Evolutionary conservation across 768 basidiomycete species (phyloP), one percentile per base, ranked within the genome.

Genomic region (Hygrophorus russula): DNA sequence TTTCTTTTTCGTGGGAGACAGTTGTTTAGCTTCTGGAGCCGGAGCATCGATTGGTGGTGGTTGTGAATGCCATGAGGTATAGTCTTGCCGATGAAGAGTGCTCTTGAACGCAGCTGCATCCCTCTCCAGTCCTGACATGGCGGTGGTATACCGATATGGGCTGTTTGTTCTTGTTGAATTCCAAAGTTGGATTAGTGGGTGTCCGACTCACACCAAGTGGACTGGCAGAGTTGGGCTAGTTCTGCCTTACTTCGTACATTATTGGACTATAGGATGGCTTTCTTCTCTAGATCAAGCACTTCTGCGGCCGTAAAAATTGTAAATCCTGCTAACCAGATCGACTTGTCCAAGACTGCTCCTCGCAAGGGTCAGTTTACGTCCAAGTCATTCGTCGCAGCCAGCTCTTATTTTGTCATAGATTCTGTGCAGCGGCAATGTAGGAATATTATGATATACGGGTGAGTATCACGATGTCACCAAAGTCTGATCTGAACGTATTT

Each of bases 401-500:
- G 18, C 28, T 28, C 19, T 24, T 13, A 17, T 45, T 37, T 42
- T 36, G 33, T 33, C 55, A 11, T 28, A 85, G 82, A 86, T 63
- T 69, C 76, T 36, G 70, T 74, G 11, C 79, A 81, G 59, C 76
- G 82, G 42, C 83, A 91, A 55, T 96, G 91, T 64, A 79, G 86
- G 56, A 94, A 96, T 67, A 78, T 92, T 41, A 67, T 85, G 59
- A 92, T 94, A 49, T 85, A 92, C 57, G 91, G 92, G 90, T 92
- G 64, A 50, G 60, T 50, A 15, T 6, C 27, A 30, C 17, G 15
- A 29, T 19, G n/a, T 19, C 14, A 2, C 37, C 11, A 13, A 29
- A 35, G 7, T 7, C 31, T 29, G 5, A 7, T 18, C 45, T 28
- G n/a, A 39, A 39, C 29, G 42, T 44, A 12, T 41, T 39, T 45